Percentiles rank a stretch among this genome's conserved stretches.
These are phyloP conservation scores for Zasmidium angulare DNA, from an alignment of 2,329 filamentous ascomycete genomes.

Conservation along the genomic window DNA sequence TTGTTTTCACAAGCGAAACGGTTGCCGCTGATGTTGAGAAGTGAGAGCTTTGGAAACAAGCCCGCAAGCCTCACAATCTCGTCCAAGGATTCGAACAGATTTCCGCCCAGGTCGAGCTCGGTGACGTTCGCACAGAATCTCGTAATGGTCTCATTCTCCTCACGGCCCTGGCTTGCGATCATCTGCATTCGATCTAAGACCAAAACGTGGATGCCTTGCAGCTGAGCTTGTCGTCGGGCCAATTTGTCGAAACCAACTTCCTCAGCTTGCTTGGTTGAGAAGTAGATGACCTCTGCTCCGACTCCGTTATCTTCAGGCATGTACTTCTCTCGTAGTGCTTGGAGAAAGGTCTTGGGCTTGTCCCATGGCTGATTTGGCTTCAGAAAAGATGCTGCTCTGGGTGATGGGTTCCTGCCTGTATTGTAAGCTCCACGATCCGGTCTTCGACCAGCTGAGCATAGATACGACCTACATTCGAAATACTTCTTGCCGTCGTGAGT, in stretches of 20 bases:
- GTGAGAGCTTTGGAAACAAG: slow-evolving; percentile 63
- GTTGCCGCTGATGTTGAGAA: slow-evolving; percentile 56
- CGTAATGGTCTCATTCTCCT: slow-evolving; percentile 50
- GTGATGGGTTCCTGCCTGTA: slow-evolving; percentile 60
- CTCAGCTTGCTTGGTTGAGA: slow-evolving; percentile 81
- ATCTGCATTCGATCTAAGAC: slow-evolving; percentile 78
- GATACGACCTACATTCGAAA: slow-evolving; percentile 67
- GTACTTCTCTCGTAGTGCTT: slow-evolving; percentile 82
- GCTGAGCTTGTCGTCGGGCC: slow-evolving; percentile 70
- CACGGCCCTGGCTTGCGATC: slow-evolving; percentile 20
- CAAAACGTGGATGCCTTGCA: slow-evolving; percentile 76
- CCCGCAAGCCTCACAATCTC: slow-evolving; percentile 70
- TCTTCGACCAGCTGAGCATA: slow-evolving; percentile 4
- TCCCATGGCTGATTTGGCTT: slow-evolving; percentile 73
- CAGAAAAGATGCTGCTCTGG: slow-evolving; percentile 82
- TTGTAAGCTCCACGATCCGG: slow-evolving; percentile 27
- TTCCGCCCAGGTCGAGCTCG: slow-evolving; percentile 83
- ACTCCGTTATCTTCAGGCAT: slow-evolving; percentile 47
- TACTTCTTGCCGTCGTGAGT: slow-evolving; percentile 76
- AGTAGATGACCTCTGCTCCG: slow-evolving; percentile 59
- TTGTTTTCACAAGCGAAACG: slow-evolving; percentile 50
- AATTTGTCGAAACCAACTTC: slow-evolving; percentile 97
- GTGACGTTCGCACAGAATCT: slow-evolving; percentile 58
- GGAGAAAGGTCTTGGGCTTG: slow-evolving; percentile 68
- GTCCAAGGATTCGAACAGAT: slow-evolving; percentile 68